Conservation (phyloP, 306 rosid genomes). For the Herpetospermum pedunculosum region DNA sequence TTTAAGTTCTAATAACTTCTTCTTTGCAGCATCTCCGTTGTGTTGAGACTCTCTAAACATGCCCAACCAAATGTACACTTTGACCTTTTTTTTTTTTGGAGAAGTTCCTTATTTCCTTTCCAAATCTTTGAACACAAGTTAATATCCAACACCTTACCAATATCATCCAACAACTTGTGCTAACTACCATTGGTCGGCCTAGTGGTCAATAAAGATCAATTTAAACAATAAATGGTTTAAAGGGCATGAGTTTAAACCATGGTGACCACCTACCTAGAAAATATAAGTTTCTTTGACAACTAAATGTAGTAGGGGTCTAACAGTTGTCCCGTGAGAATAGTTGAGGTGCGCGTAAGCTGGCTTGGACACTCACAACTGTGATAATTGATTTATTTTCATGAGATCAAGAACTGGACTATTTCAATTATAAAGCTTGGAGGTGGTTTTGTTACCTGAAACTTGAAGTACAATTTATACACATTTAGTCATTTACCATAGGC, state of each 20-base stretch:
- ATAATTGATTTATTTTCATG: not conserved
- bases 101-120: not conserved
- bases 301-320: too few relatives aligned
- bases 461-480: not conserved
- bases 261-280: too few relatives aligned
- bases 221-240: too few relatives aligned
- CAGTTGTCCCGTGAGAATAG: too few relatives aligned
- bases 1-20: not conserved
- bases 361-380: too few relatives aligned
- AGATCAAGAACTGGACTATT: not conserved
- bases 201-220: too few relatives aligned
- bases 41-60: not conserved
- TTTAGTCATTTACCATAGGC: not conserved
- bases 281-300: too few relatives aligned
- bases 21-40: not conserved
- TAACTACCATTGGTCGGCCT: not conserved
- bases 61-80: not conserved
- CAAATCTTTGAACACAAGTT: not conserved
- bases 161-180: not conserved
- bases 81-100: not conserved
- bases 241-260: too few relatives aligned
- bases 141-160: not conserved
- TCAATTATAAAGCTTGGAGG: not conserved
- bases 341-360: too few relatives aligned
- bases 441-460: not conserved